phyloP scores from a whole-genome alignment of 139 green algal species.

The Coccomyxa sp. region DNA sequence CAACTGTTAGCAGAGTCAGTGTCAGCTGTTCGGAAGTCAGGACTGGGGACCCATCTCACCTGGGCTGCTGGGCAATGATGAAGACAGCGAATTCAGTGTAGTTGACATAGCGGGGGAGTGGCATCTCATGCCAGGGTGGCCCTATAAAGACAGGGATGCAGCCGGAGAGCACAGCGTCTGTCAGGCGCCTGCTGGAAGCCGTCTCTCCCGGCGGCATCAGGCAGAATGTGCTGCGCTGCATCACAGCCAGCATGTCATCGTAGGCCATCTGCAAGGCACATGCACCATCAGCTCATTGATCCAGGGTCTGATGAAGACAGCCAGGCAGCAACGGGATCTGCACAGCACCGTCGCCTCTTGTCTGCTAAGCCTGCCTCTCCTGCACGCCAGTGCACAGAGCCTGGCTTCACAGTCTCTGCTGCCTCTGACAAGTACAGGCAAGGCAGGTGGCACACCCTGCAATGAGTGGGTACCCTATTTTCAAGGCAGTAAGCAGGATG shows the following conservation, averaged over 20 bases:
- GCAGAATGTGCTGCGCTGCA: neutral
- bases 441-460: neutral
- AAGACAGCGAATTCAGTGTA: neutral
- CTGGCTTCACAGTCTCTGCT: neutral
- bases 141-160: neutral
- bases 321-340: too few species aligned
- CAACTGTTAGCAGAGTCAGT: neutral
- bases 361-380: too few species aligned
- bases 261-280: neutral
- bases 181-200: neutral
- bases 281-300: neutral
- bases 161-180: neutral
- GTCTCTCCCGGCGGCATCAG: neutral
- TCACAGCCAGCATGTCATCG: neutral
- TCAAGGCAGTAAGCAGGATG: too few species aligned
- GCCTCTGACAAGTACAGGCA: neutral
- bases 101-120: neutral
- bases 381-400: neutral
- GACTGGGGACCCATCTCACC: too few species aligned
- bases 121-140: neutral
- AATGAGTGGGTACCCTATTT: too few species aligned
- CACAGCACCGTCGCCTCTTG: too few species aligned
- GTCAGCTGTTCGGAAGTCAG: too few species aligned
- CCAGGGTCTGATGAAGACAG: neutral
- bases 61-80: too few species aligned